A percentile compares a stretch with the other conserved stretches of the same genome.
phyloP scores from a whole-genome alignment of 495 filamentous ascomycete genomes.

The Neurospora terricola region DNA sequence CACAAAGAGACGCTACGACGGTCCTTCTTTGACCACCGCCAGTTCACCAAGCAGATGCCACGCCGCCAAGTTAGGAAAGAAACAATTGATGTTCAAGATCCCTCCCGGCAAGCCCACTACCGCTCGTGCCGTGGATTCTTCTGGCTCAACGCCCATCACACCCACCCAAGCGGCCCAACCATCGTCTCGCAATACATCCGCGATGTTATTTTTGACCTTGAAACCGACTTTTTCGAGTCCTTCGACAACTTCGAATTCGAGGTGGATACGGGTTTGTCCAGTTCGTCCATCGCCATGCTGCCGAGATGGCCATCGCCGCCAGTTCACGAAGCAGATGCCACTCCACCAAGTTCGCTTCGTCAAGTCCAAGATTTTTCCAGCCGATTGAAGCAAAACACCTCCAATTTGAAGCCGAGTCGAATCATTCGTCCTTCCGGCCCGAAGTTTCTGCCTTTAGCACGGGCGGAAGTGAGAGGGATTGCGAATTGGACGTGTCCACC shows the following conservation, averaged over 20 bases:
- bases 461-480: background rate
- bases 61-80: no score
- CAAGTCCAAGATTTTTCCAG: background rate
- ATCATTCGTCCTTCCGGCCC: background rate
- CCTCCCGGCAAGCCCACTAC: background rate
- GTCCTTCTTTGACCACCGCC: background rate
- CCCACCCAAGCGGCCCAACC: background rate
- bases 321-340: background rate
- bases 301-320: background rate
- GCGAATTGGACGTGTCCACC: background rate
- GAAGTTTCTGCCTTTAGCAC: background rate
- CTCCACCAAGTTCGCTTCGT: background rate
- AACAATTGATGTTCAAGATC: background rate
- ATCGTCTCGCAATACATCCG: background rate
- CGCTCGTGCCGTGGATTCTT: background rate
- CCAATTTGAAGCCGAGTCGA: background rate
- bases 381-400: background rate
- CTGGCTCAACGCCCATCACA: background rate
- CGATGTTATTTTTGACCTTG: no score
- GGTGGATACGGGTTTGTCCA: background rate
- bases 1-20: background rate
- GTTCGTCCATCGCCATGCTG: background rate
- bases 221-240: no score
- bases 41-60: background rate
- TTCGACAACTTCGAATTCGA: no score